Evolutionary conservation across 2,329 filamentous ascomycete genomes (phyloP).

Genomic region (Boeremia lycopersici): DNA sequence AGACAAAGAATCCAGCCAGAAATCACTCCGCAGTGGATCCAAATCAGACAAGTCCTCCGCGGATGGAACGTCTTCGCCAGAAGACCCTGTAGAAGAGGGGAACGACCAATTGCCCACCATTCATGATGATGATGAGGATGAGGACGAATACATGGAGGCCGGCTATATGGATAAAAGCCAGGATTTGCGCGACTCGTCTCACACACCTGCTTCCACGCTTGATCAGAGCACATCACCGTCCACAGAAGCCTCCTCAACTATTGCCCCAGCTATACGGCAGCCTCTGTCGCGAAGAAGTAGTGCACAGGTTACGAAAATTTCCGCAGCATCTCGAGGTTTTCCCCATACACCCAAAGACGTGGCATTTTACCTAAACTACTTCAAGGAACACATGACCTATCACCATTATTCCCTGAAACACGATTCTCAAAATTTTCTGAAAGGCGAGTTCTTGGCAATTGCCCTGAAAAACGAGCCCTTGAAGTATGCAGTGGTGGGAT

Average conservation of each 20-base stretch:
- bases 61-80: constrained; percentile 59
- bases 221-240: constrained; percentile 60
- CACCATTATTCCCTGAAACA: constrained; percentile 82
- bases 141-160: constrained; percentile 45
- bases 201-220: constrained; percentile 48
- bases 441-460: constrained; percentile 70
- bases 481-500: constrained; percentile 84
- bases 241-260: constrained; percentile 53
- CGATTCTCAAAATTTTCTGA: constrained; percentile 75
- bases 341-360: constrained; percentile 66
- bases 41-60: constrained; percentile 53
- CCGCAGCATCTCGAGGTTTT: constrained; percentile 2
- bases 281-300: constrained; percentile 43
- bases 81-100: constrained; percentile 53
- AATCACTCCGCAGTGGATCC: constrained; percentile 53
- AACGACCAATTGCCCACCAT: constrained; percentile 51
- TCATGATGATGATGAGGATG: constrained; percentile 52
- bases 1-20: constrained; percentile 64
- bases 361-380: constrained; percentile 79
- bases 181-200: constrained; percentile 43
- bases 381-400: constrained; percentile 75
- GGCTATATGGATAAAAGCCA: constrained; percentile 25
- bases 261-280: constrained; percentile 35
- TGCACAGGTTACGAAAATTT: constrained; percentile 31
- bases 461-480: constrained; percentile 80